phyloP scores from a whole-genome alignment of 345 rosid genomes.

The Syzygium jambos region DNA sequence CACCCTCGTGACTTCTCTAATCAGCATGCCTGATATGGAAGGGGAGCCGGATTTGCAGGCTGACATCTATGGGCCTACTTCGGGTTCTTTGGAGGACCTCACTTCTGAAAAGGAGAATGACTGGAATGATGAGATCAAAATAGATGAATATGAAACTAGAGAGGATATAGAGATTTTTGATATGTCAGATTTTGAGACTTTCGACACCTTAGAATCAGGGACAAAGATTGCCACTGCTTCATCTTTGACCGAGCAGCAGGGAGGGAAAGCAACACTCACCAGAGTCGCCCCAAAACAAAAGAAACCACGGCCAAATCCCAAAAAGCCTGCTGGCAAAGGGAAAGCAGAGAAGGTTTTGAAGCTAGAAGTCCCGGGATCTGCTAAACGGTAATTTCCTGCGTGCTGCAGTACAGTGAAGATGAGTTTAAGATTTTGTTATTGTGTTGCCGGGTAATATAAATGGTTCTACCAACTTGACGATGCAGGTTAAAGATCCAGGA shows the following conservation, averaged over 20 bases:
- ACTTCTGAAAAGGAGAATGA: conserved; percentile 1
- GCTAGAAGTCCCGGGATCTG: conserved; percentile 7
- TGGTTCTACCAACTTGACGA: neutral
- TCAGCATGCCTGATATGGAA: neutral
- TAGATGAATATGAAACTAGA: conserved; percentile 10
- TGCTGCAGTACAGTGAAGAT: neutral
- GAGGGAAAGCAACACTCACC: neutral
- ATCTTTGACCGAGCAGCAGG: neutral
- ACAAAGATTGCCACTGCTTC: neutral
- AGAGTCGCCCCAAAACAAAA: neutral
- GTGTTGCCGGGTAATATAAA: neutral
- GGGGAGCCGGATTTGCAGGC: conserved; percentile 12
- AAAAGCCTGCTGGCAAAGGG: neutral
- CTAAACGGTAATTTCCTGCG: conserved; percentile 6
- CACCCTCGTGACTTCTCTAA: conserved; percentile 6
- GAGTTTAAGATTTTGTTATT: neutral
- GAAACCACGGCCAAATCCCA: neutral
- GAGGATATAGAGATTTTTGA: conserved; percentile 19
- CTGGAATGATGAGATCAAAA: neutral
- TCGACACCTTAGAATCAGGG: neutral
- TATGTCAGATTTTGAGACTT: conserved; percentile 3
- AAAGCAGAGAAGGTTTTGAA: neutral
- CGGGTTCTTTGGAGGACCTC: neutral
- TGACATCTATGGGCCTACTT: neutral
- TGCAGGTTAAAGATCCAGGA: conserved; percentile 76